These are phyloP conservation scores for Jamesozyma jinghongensis DNA, from an alignment of 805 yeast genomes.

Conservation along the genomic window DNA sequence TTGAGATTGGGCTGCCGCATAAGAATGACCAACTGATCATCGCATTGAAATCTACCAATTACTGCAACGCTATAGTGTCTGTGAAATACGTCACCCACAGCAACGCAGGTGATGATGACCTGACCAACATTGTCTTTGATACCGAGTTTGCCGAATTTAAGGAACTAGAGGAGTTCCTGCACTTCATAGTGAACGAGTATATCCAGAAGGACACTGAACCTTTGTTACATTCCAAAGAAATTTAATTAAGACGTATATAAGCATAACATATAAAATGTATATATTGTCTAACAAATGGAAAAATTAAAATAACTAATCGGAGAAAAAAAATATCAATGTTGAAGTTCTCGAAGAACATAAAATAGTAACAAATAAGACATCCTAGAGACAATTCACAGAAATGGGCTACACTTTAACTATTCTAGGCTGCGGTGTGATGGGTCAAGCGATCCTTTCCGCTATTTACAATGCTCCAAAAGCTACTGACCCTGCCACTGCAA, in stretches of 20 bases:
- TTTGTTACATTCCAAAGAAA: background rate
- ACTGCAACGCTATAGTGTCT: slow-evolving; percentile 24
- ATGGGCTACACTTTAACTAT: slow-evolving; percentile 56
- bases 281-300: too few relatives aligned
- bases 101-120: background rate
- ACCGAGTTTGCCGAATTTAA: slow-evolving; percentile 28
- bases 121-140: slow-evolving; percentile 10
- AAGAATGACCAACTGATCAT: slow-evolving; percentile 11
- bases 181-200: slow-evolving; percentile 26
- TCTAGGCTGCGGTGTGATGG: slow-evolving; percentile 93
- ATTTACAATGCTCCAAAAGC: slow-evolving; percentile 28
- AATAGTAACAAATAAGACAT: background rate
- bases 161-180: slow-evolving; percentile 29
- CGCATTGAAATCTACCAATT: slow-evolving; percentile 23
- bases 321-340: too few relatives aligned
- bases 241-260: background rate
- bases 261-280: too few relatives aligned
- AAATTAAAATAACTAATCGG: too few relatives aligned
- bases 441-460: slow-evolving; percentile 83
- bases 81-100: slow-evolving; percentile 12
- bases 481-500: slow-evolving; percentile 19
- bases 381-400: background rate
- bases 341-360: too few relatives aligned
- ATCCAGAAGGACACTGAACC: slow-evolving; percentile 5
- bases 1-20: slow-evolving; percentile 10